phyloP scores from a whole-genome alignment of 2,329 filamentous ascomycete species.

The Fusarium austroafricanum region DNA sequence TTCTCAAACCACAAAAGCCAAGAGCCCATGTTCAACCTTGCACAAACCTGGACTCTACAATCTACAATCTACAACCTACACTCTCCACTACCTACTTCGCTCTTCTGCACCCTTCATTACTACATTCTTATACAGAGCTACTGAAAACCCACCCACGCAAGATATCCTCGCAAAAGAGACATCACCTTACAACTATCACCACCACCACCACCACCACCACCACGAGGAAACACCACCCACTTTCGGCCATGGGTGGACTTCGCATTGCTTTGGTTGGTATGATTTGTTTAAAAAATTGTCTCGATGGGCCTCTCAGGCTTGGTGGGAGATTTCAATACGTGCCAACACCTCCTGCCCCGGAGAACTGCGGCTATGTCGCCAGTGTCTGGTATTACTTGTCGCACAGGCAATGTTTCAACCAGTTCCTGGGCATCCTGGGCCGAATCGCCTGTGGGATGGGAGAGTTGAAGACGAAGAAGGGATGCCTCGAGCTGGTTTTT shows the following conservation, averaged over 20 bases:
- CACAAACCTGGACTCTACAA: too few species aligned
- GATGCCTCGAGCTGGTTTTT: background rate
- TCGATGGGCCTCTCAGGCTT: background rate
- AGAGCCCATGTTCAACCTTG: too few species aligned
- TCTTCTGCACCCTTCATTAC: too few species aligned
- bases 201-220: too few species aligned
- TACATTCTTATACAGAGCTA: too few species aligned
- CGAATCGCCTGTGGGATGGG: background rate
- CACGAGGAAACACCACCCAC: background rate
- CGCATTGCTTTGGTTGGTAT: background rate
- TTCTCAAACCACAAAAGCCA: too few species aligned
- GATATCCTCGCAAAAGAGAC: background rate
- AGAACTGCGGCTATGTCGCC: background rate
- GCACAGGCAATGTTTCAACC: slow-evolving; percentile 11
- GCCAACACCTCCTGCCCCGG: background rate
- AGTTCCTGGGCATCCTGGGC: background rate
- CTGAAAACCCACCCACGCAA: too few species aligned
- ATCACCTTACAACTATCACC: background rate
- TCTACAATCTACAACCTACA: background rate
- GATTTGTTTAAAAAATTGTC: background rate
- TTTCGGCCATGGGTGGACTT: background rate
- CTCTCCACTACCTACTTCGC: background rate
- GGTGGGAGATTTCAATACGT: background rate
- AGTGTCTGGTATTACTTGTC: slow-evolving; percentile 7
- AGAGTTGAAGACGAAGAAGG: background rate